Evolutionary conservation across 306 rosid genomes (phyloP).

Genomic region (Cyamopsis tetragonoloba): DNA sequence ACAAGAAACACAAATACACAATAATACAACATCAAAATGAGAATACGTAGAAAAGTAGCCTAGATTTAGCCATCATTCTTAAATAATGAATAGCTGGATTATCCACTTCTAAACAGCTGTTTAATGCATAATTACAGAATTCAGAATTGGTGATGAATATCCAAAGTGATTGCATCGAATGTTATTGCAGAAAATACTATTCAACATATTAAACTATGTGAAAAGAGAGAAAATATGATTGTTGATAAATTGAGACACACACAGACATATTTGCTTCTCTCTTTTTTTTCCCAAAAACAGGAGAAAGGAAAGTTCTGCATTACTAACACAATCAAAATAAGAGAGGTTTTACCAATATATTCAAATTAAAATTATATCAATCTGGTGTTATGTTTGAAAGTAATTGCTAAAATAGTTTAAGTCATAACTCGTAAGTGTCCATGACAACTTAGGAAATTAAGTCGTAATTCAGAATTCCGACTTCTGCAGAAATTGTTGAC

Average conservation of each 20-base stretch:
- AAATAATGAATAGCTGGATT: neutral
- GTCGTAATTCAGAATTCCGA: too few species aligned
- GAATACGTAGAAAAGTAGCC: neutral
- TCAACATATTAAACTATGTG: neutral
- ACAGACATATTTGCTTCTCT: neutral
- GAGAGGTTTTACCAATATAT: too few species aligned
- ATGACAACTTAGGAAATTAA: too few species aligned
- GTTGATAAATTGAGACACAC: neutral
- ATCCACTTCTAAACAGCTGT: neutral
- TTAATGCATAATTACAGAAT: neutral
- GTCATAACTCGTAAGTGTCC: too few species aligned
- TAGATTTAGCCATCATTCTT: neutral
- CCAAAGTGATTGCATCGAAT: neutral
- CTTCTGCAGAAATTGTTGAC: too few species aligned
- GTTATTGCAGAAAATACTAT: neutral
- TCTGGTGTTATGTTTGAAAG: too few species aligned
- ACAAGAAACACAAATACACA: conserved; percentile 6
- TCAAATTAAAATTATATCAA: too few species aligned
- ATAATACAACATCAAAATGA: conserved; percentile 13
- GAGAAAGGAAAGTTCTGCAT: neutral
- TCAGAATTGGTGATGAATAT: conserved; percentile 5
- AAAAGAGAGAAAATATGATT: neutral
- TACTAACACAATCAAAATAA: too few species aligned
- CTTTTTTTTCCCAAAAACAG: neutral
- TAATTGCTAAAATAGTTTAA: too few species aligned